A percentile compares a stretch with the other conserved stretches of the same genome.
Conservation (phyloP, 345 rosid species). For the Eucalyptus viminalis region DNA sequence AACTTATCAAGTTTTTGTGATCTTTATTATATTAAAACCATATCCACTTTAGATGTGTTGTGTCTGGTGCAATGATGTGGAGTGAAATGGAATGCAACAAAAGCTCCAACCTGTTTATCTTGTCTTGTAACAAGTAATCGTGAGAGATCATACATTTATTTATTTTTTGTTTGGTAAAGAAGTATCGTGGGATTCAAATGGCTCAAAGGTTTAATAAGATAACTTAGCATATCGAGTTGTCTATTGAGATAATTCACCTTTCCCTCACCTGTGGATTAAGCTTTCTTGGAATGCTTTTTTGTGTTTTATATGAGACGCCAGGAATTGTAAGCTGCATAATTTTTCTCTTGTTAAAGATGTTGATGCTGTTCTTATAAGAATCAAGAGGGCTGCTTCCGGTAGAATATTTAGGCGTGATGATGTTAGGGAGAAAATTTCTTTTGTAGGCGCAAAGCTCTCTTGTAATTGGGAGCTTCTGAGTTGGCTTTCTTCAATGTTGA, state of each 20-base stretch:
- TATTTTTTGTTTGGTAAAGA: neutral
- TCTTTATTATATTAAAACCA: neutral
- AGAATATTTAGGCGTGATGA: neutral
- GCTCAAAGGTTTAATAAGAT: neutral
- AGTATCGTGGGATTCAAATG: neutral
- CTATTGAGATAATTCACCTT: neutral
- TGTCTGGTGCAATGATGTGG: neutral
- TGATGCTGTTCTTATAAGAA: neutral
- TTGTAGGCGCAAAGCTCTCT: neutral
- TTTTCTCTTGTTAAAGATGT: neutral
- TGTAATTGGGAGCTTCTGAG: neutral
- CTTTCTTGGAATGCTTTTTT: neutral
- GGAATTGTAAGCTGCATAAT: neutral
- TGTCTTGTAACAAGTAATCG: neutral
- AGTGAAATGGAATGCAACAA: neutral
- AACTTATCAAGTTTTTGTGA: neutral
- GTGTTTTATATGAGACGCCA: neutral
- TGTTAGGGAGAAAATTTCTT: neutral
- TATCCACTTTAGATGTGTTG: neutral
- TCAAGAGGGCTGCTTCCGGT: neutral
- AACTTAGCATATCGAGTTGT: neutral
- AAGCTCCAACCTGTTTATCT: neutral
- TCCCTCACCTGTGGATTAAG: neutral
- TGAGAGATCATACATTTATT: neutral
- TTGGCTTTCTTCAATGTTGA: neutral